phyloP scores from a whole-genome alignment of 2,329 filamentous ascomycete genomes.

The Epichloe uncinata region DNA sequence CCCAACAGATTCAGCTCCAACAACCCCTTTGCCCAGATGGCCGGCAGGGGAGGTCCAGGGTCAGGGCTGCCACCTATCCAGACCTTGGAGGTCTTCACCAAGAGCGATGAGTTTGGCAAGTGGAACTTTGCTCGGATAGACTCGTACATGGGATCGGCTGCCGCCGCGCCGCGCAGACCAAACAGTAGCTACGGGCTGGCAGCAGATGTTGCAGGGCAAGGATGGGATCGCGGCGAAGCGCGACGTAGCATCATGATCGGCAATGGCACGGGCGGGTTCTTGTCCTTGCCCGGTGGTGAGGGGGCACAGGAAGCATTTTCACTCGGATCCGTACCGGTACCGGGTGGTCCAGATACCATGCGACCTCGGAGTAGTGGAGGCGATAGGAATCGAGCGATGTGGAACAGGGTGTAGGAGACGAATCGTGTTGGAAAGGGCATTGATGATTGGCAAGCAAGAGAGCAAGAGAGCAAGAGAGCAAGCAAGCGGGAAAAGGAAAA shows the following conservation, averaged over 20 bases:
- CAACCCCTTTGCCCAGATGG: conserved; percentile 38
- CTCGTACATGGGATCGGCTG: conserved; percentile 16
- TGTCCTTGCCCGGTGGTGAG: conserved; percentile 31
- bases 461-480: too few species aligned
- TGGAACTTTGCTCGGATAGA: conserved; percentile 44
- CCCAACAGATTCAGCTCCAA: conserved; percentile 43
- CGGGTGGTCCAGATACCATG: neutral
- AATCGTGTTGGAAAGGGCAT: neutral
- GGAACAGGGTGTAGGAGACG: neutral
- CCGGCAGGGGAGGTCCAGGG: neutral
- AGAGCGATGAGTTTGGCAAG: conserved; percentile 42
- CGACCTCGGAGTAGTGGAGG: conserved; percentile 2
- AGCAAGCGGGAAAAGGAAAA: neutral
- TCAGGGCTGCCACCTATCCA: conserved; percentile 29
- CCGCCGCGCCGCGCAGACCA: conserved; percentile 25
- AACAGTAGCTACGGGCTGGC: conserved; percentile 44
- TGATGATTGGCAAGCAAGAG: neutral
- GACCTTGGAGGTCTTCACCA: conserved; percentile 47
- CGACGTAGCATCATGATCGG: conserved; percentile 41
- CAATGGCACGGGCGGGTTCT: conserved; percentile 37
- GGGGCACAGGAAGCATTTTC: neutral
- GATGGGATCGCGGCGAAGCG: conserved; percentile 39
- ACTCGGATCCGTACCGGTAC: neutral
- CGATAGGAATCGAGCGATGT: conserved; percentile 1
- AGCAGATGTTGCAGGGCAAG: conserved; percentile 33